Evolutionary conservation across 257 asterid species (phyloP).

Genomic region (Solanum sejunctum): DNA sequence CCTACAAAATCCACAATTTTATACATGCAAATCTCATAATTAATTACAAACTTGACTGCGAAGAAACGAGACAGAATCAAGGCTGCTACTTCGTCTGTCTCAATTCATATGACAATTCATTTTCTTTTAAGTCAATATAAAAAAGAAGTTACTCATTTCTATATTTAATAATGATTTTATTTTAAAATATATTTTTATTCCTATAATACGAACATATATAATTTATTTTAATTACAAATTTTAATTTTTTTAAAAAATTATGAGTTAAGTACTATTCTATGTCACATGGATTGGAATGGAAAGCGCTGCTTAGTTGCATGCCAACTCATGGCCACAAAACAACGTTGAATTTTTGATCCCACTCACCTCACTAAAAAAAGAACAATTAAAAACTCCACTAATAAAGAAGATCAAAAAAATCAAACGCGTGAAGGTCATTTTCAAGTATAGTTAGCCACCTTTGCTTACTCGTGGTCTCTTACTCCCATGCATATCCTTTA

Average conservation of each 20-base stretch:
- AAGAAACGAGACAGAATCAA: neutral
- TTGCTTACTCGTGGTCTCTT: neutral
- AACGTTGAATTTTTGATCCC: neutral
- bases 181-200: neutral
- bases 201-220: neutral
- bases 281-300: accelerated
- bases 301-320: neutral
- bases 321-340: neutral
- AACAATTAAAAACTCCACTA: neutral
- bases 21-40: neutral
- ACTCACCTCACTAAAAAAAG: neutral
- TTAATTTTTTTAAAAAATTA: neutral
- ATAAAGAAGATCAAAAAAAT: neutral
- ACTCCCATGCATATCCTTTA: neutral
- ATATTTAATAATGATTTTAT: neutral
- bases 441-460: neutral
- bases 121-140: too few relatives aligned
- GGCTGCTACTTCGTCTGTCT: neutral
- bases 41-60: neutral
- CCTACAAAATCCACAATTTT: neutral
- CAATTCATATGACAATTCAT: neutral
- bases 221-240: neutral
- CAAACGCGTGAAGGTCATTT: neutral
- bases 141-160: neutral
- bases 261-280: neutral